Evolutionary conservation across 352 stramenopile genomes (phyloP), one percentile per base, ranked within the genome.

Genomic region (Elongisporangium undulatum): DNA sequence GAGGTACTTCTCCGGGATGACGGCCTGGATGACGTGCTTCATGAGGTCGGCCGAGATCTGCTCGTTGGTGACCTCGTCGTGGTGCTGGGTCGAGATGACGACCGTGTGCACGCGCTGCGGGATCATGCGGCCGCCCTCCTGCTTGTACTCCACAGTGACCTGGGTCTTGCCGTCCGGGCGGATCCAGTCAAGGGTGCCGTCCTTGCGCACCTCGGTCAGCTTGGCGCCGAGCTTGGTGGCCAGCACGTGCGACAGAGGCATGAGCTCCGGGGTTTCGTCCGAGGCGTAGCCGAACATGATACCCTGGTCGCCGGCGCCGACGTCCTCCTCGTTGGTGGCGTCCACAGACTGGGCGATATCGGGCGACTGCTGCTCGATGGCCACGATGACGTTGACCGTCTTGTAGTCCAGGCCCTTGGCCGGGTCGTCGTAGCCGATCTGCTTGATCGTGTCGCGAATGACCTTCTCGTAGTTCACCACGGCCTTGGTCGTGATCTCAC

Each of bases 381-480:
- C 97, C 2, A 99, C 97, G 61, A 99, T 98, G 17, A 99, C 98
- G 78, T 99, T 99, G 67, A 97, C 98, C 19, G 95, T 99, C 74
- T 99, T 98, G 90, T 99, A 99, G 89, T 99, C 97, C 22, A 99
- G 87, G 58, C 97, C 98, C 89, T 99, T 99, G 72, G 95, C 96
- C 4, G 94, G 92, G 75, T 99, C 95, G 73, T 99, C 97, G 82
- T 99, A 99, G 52, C 98, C 98, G 59, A 99, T 99, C 71, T 99
- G 92, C 78, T 99, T 98, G 75, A 99, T 97, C 9, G 97, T 97
- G 70, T 99, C 96, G 57, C 98, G 97, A 66, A 99, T 98, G 50
- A 98, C 89, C 79, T 99, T 96, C 79, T 99, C 97, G 85, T 99
- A 99, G 82, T 99, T 99, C 50, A 99, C 96, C 49, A 96, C 98